Percentiles rank a stretch among this genome's conserved stretches.
Evolutionary conservation across 2,329 filamentous ascomycete species (phyloP).

Genomic region (Colletotrichum lindemuthianum): DNA sequence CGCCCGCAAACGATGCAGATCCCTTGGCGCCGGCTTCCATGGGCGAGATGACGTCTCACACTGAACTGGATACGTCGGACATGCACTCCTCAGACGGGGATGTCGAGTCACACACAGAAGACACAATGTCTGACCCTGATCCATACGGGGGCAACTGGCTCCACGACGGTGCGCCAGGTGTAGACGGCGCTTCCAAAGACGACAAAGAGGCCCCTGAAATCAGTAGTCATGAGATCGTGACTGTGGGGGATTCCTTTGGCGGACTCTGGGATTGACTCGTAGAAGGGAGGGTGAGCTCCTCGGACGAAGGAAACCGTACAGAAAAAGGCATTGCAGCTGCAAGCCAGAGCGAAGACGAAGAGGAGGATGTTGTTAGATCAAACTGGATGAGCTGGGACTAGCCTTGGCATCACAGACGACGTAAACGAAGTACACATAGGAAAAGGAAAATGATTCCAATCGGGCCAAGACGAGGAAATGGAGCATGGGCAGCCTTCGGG

Average conservation of each 20-base stretch:
- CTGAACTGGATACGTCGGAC: constrained; percentile 35
- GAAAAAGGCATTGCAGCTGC: constrained; percentile 2
- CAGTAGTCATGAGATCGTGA: constrained; percentile 23
- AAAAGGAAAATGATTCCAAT: no score
- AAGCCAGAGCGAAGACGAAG: constrained; percentile 1
- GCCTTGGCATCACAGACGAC: neutral
- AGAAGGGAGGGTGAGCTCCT: constrained; percentile 39
- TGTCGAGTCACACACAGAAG: constrained; percentile 34
- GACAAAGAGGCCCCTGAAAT: constrained; percentile 16
- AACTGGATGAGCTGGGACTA: constrained; percentile 37
- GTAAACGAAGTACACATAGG: no score
- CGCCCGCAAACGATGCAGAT: constrained; percentile 18
- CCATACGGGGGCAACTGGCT: constrained; percentile 34
- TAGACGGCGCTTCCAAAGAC: neutral
- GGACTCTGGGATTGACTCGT: constrained; percentile 39
- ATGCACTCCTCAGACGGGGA: constrained; percentile 36
- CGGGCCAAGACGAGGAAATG: no score
- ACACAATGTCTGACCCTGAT: constrained; percentile 34
- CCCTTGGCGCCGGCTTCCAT: constrained; percentile 11
- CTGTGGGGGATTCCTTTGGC: constrained; percentile 16
- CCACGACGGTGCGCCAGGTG: constrained; percentile 1
- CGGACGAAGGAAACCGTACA: constrained; percentile 35
- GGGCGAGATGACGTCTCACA: constrained; percentile 30
- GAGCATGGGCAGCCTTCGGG: no score
- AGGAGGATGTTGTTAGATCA: constrained; percentile 30